A percentile compares a stretch with the other conserved stretches of the same genome.
These are phyloP conservation scores for Talaromyces albobiverticillius DNA, from an alignment of 2,329 filamentous ascomycete genomes.

Conservation along the genomic window DNA sequence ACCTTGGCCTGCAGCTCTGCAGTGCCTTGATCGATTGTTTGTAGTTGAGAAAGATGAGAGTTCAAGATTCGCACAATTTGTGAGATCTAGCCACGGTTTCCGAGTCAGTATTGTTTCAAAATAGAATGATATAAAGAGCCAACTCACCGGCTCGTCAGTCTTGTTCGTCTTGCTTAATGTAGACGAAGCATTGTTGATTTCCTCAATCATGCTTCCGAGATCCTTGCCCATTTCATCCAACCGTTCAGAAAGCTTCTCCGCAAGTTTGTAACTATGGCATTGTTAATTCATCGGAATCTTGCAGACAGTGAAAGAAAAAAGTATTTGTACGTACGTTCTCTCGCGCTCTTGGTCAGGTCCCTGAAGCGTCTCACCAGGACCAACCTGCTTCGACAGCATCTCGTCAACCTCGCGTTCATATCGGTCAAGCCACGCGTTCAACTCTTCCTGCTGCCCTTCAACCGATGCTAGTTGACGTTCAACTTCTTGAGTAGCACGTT, in stretches of 20 bases:
- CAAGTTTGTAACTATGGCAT: constrained; percentile 68
- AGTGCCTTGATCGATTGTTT: constrained; percentile 88
- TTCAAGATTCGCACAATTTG: constrained; percentile 96
- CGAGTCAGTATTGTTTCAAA: not conserved
- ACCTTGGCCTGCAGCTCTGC: constrained; percentile 80
- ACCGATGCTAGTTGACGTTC: constrained; percentile 87
- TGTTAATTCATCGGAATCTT: constrained; percentile 21
- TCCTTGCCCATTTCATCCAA: constrained; percentile 93
- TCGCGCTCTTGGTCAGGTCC: constrained; percentile 95
- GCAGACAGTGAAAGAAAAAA: not conserved
- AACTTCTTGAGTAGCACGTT: constrained; percentile 88
- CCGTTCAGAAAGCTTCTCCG: constrained; percentile 86
- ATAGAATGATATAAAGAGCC: constrained; percentile 15
- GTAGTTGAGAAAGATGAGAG: constrained; percentile 83
- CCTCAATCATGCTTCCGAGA: constrained; percentile 92
- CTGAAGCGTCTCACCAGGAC: constrained; percentile 70
- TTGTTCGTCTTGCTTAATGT: constrained; percentile 86
- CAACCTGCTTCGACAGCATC: constrained; percentile 76
- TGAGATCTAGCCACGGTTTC: constrained; percentile 61
- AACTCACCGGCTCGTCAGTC: constrained; percentile 77
- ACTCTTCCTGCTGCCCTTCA: constrained; percentile 88
- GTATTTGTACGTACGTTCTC: constrained; percentile 69
- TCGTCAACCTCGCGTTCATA: constrained; percentile 92
- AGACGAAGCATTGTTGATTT: constrained; percentile 91
- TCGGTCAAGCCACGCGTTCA: constrained; percentile 80